A percentile compares a stretch with the other conserved stretches of the same genome.
Evolutionary conservation across 169 alveolate genomes (phyloP).

Genomic region (Plasmodium fragile): DNA sequence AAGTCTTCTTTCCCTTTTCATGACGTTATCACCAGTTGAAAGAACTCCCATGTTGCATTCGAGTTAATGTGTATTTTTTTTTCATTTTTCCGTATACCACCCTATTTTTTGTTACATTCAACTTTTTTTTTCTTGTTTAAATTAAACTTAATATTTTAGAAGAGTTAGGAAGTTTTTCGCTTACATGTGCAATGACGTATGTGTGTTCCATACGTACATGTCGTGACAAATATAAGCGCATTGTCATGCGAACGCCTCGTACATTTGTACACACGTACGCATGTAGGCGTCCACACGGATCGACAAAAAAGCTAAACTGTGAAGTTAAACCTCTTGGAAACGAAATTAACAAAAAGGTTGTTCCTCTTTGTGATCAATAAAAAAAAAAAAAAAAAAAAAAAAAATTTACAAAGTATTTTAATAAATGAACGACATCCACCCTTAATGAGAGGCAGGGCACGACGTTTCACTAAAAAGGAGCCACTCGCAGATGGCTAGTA

Average conservation of each 20-base stretch:
- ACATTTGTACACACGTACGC: background rate
- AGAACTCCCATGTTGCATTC: background rate
- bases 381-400: background rate
- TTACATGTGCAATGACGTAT: background rate
- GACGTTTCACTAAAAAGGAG: background rate
- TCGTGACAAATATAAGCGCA: background rate
- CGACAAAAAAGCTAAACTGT: background rate
- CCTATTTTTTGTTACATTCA: background rate
- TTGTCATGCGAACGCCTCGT: background rate
- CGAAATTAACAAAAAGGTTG: background rate
- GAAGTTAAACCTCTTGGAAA: background rate
- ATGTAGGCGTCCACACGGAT: background rate
- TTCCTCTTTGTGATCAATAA: background rate
- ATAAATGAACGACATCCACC: background rate
- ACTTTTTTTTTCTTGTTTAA: background rate
- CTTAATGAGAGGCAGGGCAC: background rate
- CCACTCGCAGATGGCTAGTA: constrained; percentile 1
- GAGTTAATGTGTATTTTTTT: background rate
- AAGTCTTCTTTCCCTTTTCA: background rate
- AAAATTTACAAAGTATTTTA: background rate
- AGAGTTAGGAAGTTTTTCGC: background rate
- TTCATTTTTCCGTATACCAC: background rate
- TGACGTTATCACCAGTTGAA: background rate
- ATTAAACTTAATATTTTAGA: background rate
- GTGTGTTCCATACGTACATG: background rate